A percentile compares a stretch with the other conserved stretches of the same genome.
phyloP scores from a whole-genome alignment of 179 eudicot genomes.

The Pouteria campechiana region DNA sequence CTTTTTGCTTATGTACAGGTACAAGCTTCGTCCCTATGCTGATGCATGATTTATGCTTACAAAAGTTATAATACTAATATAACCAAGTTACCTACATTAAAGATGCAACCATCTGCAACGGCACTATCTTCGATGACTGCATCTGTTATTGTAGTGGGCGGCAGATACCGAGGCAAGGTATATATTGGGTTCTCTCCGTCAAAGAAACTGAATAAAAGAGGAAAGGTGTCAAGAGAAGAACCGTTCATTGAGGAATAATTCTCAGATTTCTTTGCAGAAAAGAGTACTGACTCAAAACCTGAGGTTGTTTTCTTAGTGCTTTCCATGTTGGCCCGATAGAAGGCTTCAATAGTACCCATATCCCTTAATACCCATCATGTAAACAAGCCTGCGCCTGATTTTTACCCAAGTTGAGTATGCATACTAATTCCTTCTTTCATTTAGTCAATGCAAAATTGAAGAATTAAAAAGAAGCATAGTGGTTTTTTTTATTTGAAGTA shows the following conservation, averaged over 20 bases:
- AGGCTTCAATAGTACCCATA: constrained; percentile 60
- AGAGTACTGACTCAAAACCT: constrained; percentile 39
- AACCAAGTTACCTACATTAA: constrained; percentile 36
- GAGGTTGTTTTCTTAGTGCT: constrained; percentile 26
- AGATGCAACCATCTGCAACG: constrained; percentile 72
- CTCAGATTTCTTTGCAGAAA: not conserved
- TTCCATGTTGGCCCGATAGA: constrained; percentile 58
- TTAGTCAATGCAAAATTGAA: no score
- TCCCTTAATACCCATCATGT: constrained; percentile 68
- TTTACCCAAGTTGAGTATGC: constrained; percentile 1
- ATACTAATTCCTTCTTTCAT: no score
- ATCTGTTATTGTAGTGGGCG: constrained; percentile 47
- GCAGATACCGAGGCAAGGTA: constrained; percentile 63
- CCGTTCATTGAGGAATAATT: not conserved
- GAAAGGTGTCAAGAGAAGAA: no score
- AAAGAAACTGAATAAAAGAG: no score
- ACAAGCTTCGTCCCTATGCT: no score
- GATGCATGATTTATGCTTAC: no score
- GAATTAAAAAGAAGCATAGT: no score
- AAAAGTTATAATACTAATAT: no score
- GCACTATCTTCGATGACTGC: constrained; percentile 48
- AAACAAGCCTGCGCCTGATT: constrained; percentile 44
- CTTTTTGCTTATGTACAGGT: no score
- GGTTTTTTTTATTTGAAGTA: no score
- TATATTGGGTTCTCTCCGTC: constrained; percentile 48